These are phyloP conservation scores for Candida xyloterini DNA, from an alignment of 805 yeast genomes.

Conservation along the genomic window DNA sequence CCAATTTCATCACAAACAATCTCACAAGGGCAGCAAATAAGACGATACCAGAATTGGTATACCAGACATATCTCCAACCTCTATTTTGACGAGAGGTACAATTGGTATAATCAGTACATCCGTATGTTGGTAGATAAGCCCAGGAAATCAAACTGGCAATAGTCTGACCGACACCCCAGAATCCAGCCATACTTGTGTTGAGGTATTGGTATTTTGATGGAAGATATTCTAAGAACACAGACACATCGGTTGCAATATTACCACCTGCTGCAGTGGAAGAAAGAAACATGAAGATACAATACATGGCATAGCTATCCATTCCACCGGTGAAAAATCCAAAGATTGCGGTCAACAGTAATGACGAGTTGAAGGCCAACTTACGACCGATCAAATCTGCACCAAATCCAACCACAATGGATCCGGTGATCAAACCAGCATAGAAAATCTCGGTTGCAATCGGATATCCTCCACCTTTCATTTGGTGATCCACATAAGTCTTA, in stretches of 20 bases:
- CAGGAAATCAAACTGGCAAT: conserved; percentile 50
- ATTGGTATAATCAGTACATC: conserved; percentile 41
- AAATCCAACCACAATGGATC: conserved; percentile 53
- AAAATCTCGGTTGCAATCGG: conserved; percentile 42
- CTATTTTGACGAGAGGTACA: conserved; percentile 47
- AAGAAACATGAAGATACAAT: conserved; percentile 42
- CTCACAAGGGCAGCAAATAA: conserved; percentile 46
- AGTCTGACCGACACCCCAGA: conserved; percentile 66
- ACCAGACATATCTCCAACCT: conserved; percentile 64
- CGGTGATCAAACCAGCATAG: conserved; percentile 46
- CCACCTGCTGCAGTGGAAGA: conserved; percentile 48
- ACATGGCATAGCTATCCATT: conserved; percentile 43
- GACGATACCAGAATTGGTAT: conserved; percentile 52
- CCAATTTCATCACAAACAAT: conserved; percentile 41
- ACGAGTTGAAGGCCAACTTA: conserved; percentile 44
- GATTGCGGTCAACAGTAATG: conserved; percentile 42
- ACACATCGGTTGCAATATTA: conserved; percentile 48
- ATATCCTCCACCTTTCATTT: conserved; percentile 39
- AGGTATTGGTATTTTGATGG: conserved; percentile 48
- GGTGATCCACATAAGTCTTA: conserved; percentile 37
- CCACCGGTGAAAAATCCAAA: conserved; percentile 50
- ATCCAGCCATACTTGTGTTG: conserved; percentile 47
- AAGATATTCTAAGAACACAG: conserved; percentile 47
- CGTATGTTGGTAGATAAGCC: conserved; percentile 51
- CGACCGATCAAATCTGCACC: conserved; percentile 51